Base-by-base conservation (phyloP, 108 stramenopile genomes). In the Tribonema minus region DNA sequence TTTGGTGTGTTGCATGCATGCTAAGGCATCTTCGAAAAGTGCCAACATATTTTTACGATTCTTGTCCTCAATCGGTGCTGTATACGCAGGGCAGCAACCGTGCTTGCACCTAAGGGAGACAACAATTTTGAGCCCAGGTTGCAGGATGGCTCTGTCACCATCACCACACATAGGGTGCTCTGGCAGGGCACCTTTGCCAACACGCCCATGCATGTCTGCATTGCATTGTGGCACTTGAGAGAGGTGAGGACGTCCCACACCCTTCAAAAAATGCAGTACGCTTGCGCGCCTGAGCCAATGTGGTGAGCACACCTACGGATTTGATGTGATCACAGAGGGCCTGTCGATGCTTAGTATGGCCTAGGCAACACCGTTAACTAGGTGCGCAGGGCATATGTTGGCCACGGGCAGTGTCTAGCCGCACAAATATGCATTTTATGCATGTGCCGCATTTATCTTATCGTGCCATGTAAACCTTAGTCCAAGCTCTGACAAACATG, bases 151-250 rank as follows among this genome's bases (percentile, higher is more conserved):
- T 66, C 37, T 40, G 74, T 46, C 15, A 75, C 74, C 23, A 64
- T 75, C 7, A 75, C 74, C 27, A 75, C 74, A 4, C 74, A 75
- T 39, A 28, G 74, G 32, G 38, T 75, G 5, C 64, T 75, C 25
- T 75, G 74, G 74, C 32, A 41, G 34, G 46, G 39, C 12, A 29
- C 41, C 20, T 64, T 32, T 33, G 28, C 31, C 20, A 6, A 36
- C 58, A 27, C 62, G 2, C 72, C 37, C 26, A 31, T 20, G n/a
- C 41, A 64, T 34, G 41, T 65, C 1, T 75, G 74, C 64, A 75
- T 75, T 3, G 32, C 64, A 4, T 37, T 75, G 29, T 54, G 37
- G 38, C 64, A 64, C n/a, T n/a, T 75, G 58, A 73, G 72, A 4
- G 4, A 23, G n/a, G 23, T 4, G 4, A 61, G 4, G 61, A 28